These are phyloP conservation scores for Myxozyma neotropica DNA, from an alignment of 805 yeast genomes.

Conservation along the genomic window DNA sequence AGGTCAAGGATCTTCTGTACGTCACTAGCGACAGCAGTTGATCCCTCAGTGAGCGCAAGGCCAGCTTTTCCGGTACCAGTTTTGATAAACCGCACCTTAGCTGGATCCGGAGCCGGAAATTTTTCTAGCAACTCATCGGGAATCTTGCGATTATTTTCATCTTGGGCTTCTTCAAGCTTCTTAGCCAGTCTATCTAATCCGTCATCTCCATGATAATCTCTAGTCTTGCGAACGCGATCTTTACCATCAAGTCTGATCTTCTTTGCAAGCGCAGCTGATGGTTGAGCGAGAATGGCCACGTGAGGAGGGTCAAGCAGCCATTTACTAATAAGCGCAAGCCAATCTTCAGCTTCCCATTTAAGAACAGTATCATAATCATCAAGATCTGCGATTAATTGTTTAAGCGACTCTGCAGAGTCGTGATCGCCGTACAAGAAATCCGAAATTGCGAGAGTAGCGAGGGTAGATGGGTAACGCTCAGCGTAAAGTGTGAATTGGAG, in stretches of 20 bases:
- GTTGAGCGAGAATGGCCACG: constrained; percentile 69
- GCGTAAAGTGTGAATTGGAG: constrained; percentile 51
- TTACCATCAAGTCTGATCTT: constrained; percentile 55
- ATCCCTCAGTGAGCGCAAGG: constrained; percentile 39
- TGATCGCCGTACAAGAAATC: constrained; percentile 79
- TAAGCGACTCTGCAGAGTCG: constrained; percentile 58
- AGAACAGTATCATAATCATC: constrained; percentile 61
- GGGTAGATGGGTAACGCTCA: constrained; percentile 38
- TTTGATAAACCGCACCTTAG: constrained; percentile 68
- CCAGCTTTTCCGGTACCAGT: constrained; percentile 69
- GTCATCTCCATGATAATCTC: constrained; percentile 54
- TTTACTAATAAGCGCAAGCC: constrained; percentile 60
- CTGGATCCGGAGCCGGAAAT: constrained; percentile 75
- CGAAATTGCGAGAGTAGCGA: constrained; percentile 68
- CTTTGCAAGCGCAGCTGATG: constrained; percentile 64
- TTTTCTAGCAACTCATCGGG: constrained; percentile 65
- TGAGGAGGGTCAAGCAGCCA: constrained; percentile 64
- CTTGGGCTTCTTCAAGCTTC: constrained; percentile 62
- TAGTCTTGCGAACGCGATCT: constrained; percentile 53
- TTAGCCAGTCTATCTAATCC: constrained; percentile 60
- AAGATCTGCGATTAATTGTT: constrained; percentile 56
- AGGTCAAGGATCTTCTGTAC: constrained; percentile 35
- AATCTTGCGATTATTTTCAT: constrained; percentile 70
- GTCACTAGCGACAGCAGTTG: background rate
- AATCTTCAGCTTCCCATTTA: constrained; percentile 64